Evolutionary conservation across 2,329 filamentous ascomycete genomes (phyloP).

Genomic region (Fusarium sp.): DNA sequence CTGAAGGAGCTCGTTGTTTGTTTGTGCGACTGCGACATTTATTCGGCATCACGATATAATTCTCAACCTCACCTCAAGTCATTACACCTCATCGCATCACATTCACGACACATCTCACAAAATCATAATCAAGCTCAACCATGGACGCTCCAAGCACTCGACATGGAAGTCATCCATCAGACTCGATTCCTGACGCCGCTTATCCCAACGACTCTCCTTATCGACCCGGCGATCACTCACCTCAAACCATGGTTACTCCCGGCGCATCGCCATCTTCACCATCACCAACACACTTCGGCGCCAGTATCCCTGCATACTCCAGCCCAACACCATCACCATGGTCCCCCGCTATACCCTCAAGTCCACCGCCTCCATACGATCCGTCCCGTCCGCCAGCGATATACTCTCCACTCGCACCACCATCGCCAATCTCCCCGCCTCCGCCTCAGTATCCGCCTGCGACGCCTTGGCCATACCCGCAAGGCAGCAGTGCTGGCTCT

Average conservation of each 20-base stretch:
- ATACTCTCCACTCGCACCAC: conserved; percentile 35
- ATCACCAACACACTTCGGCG: conserved; percentile 2
- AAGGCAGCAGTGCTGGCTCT: conserved; percentile 27
- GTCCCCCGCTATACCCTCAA: conserved; percentile 29
- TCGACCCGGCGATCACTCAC: conserved; percentile 29
- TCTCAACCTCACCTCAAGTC: neutral
- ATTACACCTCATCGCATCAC: neutral
- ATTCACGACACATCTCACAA: neutral
- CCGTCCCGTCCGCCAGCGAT: conserved; percentile 39
- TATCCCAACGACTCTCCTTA: conserved; percentile 46
- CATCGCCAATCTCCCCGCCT: conserved; percentile 10
- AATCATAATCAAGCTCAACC: neutral
- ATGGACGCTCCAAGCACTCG: conserved; percentile 34
- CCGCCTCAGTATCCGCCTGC: conserved; percentile 29
- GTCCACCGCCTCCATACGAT: conserved; percentile 44
- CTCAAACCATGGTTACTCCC: conserved; percentile 7
- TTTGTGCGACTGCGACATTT: neutral
- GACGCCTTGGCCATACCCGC: conserved; percentile 31
- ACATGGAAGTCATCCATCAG: conserved; percentile 40
- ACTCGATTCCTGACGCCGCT: conserved; percentile 45
- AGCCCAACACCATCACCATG: conserved; percentile 26
- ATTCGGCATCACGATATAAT: neutral
- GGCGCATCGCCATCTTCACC: conserved; percentile 10
- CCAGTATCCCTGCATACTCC: conserved; percentile 18
- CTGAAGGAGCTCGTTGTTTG: neutral